phyloP scores from a whole-genome alignment of 768 basidiomycete species.

The Lentinula aciculospora region DNA sequence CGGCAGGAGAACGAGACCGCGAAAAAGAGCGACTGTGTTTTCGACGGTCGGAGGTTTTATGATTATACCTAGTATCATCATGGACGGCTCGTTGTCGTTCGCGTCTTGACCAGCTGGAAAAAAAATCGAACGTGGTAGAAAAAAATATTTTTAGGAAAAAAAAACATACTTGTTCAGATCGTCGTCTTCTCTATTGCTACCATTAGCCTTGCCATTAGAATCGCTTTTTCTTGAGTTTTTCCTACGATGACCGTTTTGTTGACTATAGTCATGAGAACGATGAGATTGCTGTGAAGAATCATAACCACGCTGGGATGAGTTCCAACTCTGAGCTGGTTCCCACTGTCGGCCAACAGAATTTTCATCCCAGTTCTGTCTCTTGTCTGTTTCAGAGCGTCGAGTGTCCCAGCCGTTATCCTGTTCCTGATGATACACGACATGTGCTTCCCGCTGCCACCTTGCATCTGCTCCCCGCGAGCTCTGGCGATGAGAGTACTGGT shows the following conservation, averaged over 20 bases:
- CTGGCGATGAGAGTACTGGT: conserved; percentile 33
- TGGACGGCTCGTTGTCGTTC: conserved; percentile 38
- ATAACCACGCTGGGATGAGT: conserved; percentile 38
- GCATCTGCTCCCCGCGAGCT: conserved; percentile 29
- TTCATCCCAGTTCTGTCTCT: conserved; percentile 26
- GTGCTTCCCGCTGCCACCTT: conserved; percentile 30
- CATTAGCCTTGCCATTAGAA: conserved; percentile 20
- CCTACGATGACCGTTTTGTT: conserved; percentile 28
- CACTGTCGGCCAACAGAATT: conserved; percentile 48
- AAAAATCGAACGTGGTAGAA: conserved; percentile 9
- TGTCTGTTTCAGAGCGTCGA: conserved; percentile 40
- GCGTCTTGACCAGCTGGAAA: conserved; percentile 60
- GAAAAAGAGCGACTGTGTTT: conserved; percentile 47
- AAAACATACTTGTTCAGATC: conserved; percentile 66
- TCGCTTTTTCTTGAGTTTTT: conserved; percentile 2
- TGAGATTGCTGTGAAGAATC: conserved; percentile 25
- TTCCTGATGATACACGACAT: conserved; percentile 29
- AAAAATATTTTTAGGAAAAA: background rate
- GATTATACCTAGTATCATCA: conserved; percentile 19
- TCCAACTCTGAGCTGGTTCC: conserved; percentile 72
- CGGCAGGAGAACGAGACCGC: conserved; percentile 57
- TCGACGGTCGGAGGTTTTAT: conserved; percentile 31
- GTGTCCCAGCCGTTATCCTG: conserved; percentile 52
- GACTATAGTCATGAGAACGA: conserved; percentile 10
- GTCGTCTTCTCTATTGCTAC: conserved; percentile 43